These are phyloP conservation scores for Lactarius sanguifluus DNA, from an alignment of 768 basidiomycete species.

Conservation along the genomic window DNA sequence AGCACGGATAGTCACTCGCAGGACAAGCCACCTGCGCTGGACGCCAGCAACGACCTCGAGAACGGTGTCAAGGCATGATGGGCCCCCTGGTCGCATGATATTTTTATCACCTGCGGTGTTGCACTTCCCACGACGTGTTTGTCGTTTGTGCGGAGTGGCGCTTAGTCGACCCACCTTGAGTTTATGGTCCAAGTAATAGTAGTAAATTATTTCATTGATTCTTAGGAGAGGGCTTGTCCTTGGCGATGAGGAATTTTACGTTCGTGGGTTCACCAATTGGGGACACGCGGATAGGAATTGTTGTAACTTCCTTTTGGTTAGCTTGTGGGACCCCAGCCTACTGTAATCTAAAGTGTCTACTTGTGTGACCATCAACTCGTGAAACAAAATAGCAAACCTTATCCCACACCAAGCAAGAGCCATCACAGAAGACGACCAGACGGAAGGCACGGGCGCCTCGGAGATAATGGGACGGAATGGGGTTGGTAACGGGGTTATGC, in stretches of 20 bases:
- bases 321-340: background rate
- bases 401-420: background rate
- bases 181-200: background rate
- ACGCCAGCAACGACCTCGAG: background rate
- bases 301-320: background rate
- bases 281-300: background rate
- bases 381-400: background rate
- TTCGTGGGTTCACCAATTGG: background rate
- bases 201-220: background rate
- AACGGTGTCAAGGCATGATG: background rate
- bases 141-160: background rate
- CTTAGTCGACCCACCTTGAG: background rate
- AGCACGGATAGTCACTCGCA: background rate
- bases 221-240: background rate
- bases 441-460: background rate
- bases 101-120: background rate
- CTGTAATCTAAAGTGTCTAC: background rate
- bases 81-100: background rate
- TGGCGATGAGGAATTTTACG: background rate
- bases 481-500: background rate
- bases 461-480: too few relatives aligned
- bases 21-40: background rate
- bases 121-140: background rate
- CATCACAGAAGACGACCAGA: background rate
- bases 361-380: background rate